Percentiles rank a stretch among this genome's conserved stretches.
phyloP scores from a whole-genome alignment of 495 filamentous ascomycete species.

The Xylaria nigripes region DNA sequence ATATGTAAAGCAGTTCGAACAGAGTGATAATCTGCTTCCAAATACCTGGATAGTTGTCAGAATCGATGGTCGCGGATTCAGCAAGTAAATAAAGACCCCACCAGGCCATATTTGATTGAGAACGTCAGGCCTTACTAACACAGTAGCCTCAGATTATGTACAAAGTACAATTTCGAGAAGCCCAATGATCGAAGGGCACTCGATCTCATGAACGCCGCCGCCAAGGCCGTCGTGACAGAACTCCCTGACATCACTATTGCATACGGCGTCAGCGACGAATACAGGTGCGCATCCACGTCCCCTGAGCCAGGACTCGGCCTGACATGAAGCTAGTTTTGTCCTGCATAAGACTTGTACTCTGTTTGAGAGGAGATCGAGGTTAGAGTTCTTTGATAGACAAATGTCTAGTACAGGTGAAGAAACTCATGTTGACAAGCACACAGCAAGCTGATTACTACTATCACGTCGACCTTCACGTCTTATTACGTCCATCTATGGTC shows the following conservation, averaged over 20 bases:
- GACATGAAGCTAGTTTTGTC: slow-evolving; percentile 56
- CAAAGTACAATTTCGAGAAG: slow-evolving; percentile 77
- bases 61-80: slow-evolving; percentile 86
- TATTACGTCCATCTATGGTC: slow-evolving; percentile 81
- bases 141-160: slow-evolving; percentile 45
- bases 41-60: slow-evolving; percentile 93
- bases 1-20: slow-evolving; percentile 88
- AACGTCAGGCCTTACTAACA: slow-evolving; percentile 33
- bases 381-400: no score
- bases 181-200: slow-evolving; percentile 85
- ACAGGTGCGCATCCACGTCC: slow-evolving; percentile 41
- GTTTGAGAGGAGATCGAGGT: slow-evolving; percentile 83
- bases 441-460: slow-evolving; percentile 82
- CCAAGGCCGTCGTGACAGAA: slow-evolving; percentile 72
- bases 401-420: neutral
- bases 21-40: slow-evolving; percentile 65
- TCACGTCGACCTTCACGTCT: slow-evolving; percentile 88
- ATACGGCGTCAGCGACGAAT: slow-evolving; percentile 93
- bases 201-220: slow-evolving; percentile 90
- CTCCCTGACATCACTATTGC: slow-evolving; percentile 77
- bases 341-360: slow-evolving; percentile 71
- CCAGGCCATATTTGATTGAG: neutral
- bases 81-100: slow-evolving; percentile 57
- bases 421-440: slow-evolving; percentile 2
- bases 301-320: neutral